Conservation (phyloP, 805 yeast genomes). For the Millerago galiae region DNA sequence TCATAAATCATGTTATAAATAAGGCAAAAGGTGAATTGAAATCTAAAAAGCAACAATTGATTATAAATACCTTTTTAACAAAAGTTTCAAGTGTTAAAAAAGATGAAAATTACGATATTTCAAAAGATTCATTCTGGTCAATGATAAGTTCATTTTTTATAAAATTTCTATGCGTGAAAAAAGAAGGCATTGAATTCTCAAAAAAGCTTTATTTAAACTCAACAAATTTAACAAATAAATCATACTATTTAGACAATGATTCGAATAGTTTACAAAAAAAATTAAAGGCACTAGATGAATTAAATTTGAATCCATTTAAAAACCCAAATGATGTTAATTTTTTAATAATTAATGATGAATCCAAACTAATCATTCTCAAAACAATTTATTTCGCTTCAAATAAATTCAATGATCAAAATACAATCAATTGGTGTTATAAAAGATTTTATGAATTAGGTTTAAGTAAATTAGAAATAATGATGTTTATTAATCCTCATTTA, state of each 20-base stretch:
- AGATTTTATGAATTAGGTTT: conserved; percentile 16
- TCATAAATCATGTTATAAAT: conserved; percentile 12
- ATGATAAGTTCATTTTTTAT: conserved; percentile 16
- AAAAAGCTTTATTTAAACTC: conserved; percentile 13
- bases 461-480: background rate
- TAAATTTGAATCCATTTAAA: conserved; percentile 16
- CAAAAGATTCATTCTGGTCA: conserved; percentile 15
- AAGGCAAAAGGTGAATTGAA: conserved; percentile 2
- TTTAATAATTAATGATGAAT: conserved; percentile 8
- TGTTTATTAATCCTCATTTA: too few relatives aligned
- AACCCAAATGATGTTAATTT: conserved; percentile 7
- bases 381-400: conserved; percentile 18
- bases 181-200: background rate
- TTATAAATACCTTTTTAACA: conserved; percentile 13
- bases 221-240: conserved; percentile 7
- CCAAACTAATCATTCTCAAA: conserved; percentile 12
- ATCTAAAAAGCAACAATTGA: conserved; percentile 9
- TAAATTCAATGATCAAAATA: background rate
- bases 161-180: conserved; percentile 12
- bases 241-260: conserved; percentile 7
- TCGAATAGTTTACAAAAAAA: background rate
- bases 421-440: conserved; percentile 14
- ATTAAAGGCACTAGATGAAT: background rate
- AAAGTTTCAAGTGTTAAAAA: conserved; percentile 2
- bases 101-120: conserved; percentile 4